phyloP scores from a whole-genome alignment of 1,139 yeast species.

The Debaryomyces subglobosus region DNA sequence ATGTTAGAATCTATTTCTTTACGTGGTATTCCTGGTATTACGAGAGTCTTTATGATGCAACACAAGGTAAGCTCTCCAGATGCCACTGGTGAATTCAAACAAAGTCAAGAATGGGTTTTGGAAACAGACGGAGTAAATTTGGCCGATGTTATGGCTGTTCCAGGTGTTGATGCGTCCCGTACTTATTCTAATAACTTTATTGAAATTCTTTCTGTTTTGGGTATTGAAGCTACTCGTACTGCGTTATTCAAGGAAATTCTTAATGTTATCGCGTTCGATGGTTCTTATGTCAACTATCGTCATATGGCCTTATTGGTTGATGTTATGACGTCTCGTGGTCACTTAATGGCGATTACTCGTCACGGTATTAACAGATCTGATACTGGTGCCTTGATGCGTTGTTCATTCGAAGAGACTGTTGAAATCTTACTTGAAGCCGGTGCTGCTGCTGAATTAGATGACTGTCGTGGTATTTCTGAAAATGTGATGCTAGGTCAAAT shows the following conservation, averaged over 20 bases:
- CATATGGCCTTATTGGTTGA: conserved; percentile 97
- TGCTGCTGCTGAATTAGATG: conserved; percentile 96
- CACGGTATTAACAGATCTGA: conserved; percentile 99
- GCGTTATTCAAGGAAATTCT: conserved; percentile 92
- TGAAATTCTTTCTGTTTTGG: conserved; percentile 91
- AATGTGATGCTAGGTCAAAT: conserved; percentile 97
- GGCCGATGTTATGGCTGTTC: conserved; percentile 92
- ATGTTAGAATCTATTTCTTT: conserved; percentile 94
- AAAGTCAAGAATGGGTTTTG: conserved; percentile 95
- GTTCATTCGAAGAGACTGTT: conserved; percentile 98
- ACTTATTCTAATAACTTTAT: conserved; percentile 96
- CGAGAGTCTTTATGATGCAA: conserved; percentile 93
- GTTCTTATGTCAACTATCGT: conserved; percentile 98
- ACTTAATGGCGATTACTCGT: conserved; percentile 98
- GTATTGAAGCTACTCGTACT: conserved; percentile 97
- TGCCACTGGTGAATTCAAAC: conserved; percentile 81
- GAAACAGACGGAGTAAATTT: conserved; percentile 98
- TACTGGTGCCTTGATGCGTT: conserved; percentile 98
- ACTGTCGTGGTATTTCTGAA: conserved; percentile 98
- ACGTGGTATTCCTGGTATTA: conserved; percentile 94
- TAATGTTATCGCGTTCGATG: conserved; percentile 98
- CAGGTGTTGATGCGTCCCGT: conserved; percentile 89
- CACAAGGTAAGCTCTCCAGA: conserved; percentile 82
- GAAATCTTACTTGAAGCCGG: conserved; percentile 98
- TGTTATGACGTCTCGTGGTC: conserved; percentile 98